phyloP scores from a whole-genome alignment of 345 rosid species.

The Rhizophora apiculata region DNA sequence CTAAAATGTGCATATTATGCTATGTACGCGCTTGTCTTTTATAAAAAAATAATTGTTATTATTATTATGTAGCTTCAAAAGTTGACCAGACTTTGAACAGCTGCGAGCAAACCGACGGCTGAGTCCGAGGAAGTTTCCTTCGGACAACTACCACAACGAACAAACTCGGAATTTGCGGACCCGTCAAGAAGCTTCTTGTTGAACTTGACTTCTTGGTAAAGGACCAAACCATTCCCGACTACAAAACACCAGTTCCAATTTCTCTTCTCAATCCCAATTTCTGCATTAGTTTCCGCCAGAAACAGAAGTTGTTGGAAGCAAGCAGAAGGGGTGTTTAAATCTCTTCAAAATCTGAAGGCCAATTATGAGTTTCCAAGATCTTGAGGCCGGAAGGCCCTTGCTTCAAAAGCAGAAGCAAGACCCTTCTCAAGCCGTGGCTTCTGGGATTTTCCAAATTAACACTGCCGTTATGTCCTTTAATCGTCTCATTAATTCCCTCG shows the following conservation, averaged over 20 bases:
- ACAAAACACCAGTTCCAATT: not conserved
- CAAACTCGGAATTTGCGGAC: not conserved
- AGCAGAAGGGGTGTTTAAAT: not conserved
- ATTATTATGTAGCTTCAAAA: too few relatives aligned
- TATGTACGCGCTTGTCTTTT: too few relatives aligned
- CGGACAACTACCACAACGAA: not conserved
- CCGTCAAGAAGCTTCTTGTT: constrained; percentile 14
- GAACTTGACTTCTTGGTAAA: constrained; percentile 7
- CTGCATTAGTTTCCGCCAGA: too few relatives aligned
- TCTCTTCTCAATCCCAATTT: not conserved
- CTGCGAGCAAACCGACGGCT: too few relatives aligned
- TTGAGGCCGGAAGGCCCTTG: constrained; percentile 38
- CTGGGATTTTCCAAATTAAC: constrained; percentile 67
- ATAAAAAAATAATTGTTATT: too few relatives aligned
- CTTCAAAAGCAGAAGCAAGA: constrained; percentile 28
- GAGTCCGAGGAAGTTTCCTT: too few relatives aligned
- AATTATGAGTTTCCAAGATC: constrained; percentile 61
- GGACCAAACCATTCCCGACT: not conserved
- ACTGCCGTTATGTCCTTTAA: constrained; percentile 61
- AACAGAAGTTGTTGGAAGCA: not conserved
- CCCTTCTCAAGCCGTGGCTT: constrained; percentile 62
- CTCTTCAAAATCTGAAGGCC: not conserved
- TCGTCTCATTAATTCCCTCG: constrained; percentile 72
- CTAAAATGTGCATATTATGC: too few relatives aligned
- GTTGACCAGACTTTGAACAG: too few relatives aligned